A percentile compares a stretch with the other conserved stretches of the same genome.
Conservation (phyloP, 345 rosid genomes). For the Populus tremula region DNA sequence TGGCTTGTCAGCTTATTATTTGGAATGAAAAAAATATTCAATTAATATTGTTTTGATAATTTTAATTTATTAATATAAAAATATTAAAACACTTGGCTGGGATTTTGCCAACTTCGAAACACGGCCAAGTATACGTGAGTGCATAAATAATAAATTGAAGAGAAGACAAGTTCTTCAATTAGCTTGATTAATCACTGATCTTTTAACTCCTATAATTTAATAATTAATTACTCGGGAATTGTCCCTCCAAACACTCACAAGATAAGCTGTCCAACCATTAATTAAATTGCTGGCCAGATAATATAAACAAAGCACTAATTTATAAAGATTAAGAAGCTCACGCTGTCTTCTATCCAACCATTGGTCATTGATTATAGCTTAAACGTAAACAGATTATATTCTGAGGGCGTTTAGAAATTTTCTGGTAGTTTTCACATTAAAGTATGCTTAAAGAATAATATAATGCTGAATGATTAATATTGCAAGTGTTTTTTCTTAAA, state of each 20-base stretch:
- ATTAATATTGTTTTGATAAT: no score
- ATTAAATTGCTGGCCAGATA: not conserved
- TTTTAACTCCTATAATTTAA: not conserved
- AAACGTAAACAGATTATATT: no score
- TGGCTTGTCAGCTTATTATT: no score
- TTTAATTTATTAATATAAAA: no score
- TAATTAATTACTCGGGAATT: slow-evolving; percentile 18
- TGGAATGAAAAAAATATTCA: no score
- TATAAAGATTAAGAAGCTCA: not conserved
- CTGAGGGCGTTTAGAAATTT: no score
- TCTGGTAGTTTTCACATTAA: no score
- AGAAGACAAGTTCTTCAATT: not conserved
- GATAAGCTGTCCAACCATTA: not conserved
- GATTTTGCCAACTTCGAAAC: slow-evolving; percentile 18
- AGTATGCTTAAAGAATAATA: no score
- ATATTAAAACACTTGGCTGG: no score
- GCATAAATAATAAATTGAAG: slow-evolving; percentile 10
- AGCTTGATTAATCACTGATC: slow-evolving; percentile 14
- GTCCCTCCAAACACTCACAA: slow-evolving; percentile 9
- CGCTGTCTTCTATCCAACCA: not conserved
- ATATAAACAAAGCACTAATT: not conserved
- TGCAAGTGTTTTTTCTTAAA: no score
- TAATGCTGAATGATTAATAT: no score
- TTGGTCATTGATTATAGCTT: not conserved
- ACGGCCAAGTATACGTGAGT: not conserved